Base-by-base conservation (phyloP, 306 rosid species). In the Rosa multiflora region DNA sequence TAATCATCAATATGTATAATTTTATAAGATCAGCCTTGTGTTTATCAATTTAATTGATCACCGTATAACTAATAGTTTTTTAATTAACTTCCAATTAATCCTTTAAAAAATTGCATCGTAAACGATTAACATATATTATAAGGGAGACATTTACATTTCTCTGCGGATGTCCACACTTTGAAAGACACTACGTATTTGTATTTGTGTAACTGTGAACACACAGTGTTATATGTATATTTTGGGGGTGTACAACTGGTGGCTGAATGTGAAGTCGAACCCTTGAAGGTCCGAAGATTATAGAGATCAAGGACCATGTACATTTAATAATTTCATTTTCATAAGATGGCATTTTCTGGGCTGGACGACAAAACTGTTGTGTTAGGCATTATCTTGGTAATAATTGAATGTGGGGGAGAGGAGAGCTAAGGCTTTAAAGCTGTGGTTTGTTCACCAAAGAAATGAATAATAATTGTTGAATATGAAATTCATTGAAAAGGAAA, bases 281-380 rank as follows among this genome's bases (percentile, higher is more conserved):
- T 35, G 70, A 35, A 66, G 47, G 12, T 15, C 46, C 70, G 6
- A 37, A 66, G 35, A 13, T 66, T 40, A 66, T 66, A 29, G 44
- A 66, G 44, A 26, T 47, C 61, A 17, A 72, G 75, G 75, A 48
- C 61, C 75, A 72, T 52, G 42, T 17, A 32, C 35, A 32, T 72
- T 69, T 53, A 66, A 14, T 59, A 10, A 2, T 3, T 43, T 3
- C 43, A 43, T 46, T 21, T 13, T 21, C 58, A 26, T 26, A 47
- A 63, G 55, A 62, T 48, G 73, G 78, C 82, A 72, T 72, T 79
- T 72, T 62, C 77, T 18, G 35, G 55, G 23, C n/a, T 9, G 35
- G n/a, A 72, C 42, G 64, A 51, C 67, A 26, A 53, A 73, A 66
- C 32, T 53, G 26, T 20, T 37, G 20, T 37, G 11, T 23, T 9